Evolutionary conservation across 768 basidiomycete genomes (phyloP).

Genomic region (Lyophyllum semitale): DNA sequence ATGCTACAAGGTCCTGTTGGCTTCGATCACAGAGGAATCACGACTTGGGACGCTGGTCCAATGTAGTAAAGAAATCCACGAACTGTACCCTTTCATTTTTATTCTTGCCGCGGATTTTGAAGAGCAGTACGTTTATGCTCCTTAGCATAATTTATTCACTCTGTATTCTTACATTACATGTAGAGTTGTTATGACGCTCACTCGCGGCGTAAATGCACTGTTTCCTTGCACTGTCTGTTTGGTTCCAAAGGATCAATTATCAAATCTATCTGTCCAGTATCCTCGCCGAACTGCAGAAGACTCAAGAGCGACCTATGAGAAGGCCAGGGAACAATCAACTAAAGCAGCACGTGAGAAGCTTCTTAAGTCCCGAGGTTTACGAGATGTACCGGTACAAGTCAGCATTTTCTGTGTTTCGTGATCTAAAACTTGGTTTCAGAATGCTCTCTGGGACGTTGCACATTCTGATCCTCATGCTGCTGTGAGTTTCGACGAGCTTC

Average conservation of each 20-base stretch:
- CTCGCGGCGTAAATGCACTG: constrained; percentile 22
- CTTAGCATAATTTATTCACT: neutral
- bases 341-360: constrained; percentile 18
- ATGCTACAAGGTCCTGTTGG: constrained; percentile 21
- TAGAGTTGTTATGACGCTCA: neutral
- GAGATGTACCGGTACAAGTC: constrained; percentile 24
- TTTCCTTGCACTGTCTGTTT: constrained; percentile 36
- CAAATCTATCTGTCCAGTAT: constrained; percentile 17
- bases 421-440: too few species aligned
- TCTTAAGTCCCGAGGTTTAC: constrained; percentile 22
- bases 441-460: constrained; percentile 42
- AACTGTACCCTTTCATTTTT: constrained; percentile 26
- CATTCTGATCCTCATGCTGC: constrained; percentile 33
- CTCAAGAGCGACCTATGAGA: constrained; percentile 15
- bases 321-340: constrained; percentile 5
- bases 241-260: constrained; percentile 24
- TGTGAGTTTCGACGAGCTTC: constrained; percentile 40
- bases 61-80: constrained; percentile 20
- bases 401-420: too few species aligned
- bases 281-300: constrained; percentile 14
- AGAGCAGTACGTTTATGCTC: constrained; percentile 28
- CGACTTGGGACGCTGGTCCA: constrained; percentile 5
- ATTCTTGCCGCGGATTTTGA: constrained; percentile 33
- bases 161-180: neutral
- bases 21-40: constrained; percentile 12